These are phyloP conservation scores for Xylariales sp. DNA, from an alignment of 2,329 filamentous ascomycete species.

Conservation along the genomic window DNA sequence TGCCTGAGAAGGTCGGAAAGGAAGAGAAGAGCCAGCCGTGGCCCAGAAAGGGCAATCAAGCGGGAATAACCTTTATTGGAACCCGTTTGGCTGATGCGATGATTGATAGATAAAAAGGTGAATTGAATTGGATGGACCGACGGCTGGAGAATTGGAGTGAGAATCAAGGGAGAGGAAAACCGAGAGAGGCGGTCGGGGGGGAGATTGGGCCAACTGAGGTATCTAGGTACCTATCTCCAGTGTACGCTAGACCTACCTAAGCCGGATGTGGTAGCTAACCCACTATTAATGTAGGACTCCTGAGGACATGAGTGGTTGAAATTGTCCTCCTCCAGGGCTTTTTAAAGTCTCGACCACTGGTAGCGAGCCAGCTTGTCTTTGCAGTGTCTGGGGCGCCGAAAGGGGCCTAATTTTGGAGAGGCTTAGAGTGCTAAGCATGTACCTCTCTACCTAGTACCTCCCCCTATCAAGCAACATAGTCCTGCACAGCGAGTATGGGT, in stretches of 20 bases:
- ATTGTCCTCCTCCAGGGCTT: conserved; percentile 15
- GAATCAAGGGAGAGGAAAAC: conserved; percentile 49
- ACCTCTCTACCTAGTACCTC: conserved; percentile 21
- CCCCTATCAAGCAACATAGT: conserved; percentile 17
- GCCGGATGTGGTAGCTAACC: conserved; percentile 21
- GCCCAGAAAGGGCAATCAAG: conserved; percentile 41
- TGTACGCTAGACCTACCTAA: conserved; percentile 22
- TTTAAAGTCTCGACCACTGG: conserved; percentile 25
- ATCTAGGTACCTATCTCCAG: conserved; percentile 27
- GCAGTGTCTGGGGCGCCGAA: conserved; percentile 33
- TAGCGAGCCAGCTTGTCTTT: conserved; percentile 30
- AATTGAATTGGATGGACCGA: conserved; percentile 44
- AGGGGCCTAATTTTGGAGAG: conserved; percentile 32
- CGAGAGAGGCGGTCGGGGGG: conserved; percentile 49
- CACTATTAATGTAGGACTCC: conserved; percentile 15
- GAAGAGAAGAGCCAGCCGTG: conserved; percentile 45
- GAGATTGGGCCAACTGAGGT: conserved; percentile 32
- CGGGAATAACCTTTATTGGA: conserved; percentile 29
- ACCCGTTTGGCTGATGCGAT: conserved; percentile 32
- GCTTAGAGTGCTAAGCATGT: conserved; percentile 28
- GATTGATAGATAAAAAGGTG: conserved; percentile 38
- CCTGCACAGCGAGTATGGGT: not conserved
- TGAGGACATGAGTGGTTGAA: conserved; percentile 28
- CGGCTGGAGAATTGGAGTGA: conserved; percentile 42
- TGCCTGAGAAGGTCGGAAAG: conserved; percentile 32